A percentile compares a stretch with the other conserved stretches of the same genome.
Conservation (phyloP, 306 rosid species). For the Cucumis melo region DNA sequence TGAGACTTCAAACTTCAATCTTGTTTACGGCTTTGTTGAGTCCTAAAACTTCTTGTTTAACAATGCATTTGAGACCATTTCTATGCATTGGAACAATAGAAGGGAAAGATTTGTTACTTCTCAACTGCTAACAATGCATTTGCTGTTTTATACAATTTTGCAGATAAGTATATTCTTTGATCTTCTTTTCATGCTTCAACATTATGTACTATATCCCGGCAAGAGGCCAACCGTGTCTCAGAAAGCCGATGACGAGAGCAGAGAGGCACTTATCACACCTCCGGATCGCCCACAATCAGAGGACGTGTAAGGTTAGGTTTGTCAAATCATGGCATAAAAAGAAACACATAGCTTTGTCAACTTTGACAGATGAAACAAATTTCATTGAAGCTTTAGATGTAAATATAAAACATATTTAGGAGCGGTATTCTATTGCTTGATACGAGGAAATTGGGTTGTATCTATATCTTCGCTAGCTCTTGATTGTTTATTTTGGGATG, state of each 20-base stretch:
- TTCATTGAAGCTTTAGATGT: not conserved
- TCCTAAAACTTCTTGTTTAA: not conserved
- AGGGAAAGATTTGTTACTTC: not conserved
- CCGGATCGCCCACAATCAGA: constrained; percentile 8
- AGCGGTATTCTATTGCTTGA: not conserved
- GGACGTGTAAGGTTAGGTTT: constrained; percentile 22
- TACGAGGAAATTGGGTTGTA: not conserved
- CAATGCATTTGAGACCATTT: not conserved
- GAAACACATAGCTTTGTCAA: not conserved
- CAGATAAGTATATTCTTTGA: constrained; percentile 76
- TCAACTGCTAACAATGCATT: not conserved
- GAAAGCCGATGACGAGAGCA: constrained; percentile 18
- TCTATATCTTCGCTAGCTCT: not conserved
- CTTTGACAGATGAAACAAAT: not conserved
- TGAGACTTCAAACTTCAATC: not conserved
- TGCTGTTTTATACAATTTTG: constrained; percentile 8
- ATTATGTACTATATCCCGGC: constrained; percentile 44
- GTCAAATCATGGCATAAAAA: not conserved
- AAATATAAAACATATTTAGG: not conserved
- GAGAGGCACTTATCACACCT: constrained; percentile 31
- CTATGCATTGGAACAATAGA: not conserved
- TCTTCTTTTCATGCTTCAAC: constrained; percentile 60
- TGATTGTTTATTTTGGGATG: not conserved
- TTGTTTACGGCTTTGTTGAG: not conserved
- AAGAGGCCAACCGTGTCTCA: constrained; percentile 11